Conservation (phyloP, 1,139 yeast species). For the Geotrichum siamense region DNA sequence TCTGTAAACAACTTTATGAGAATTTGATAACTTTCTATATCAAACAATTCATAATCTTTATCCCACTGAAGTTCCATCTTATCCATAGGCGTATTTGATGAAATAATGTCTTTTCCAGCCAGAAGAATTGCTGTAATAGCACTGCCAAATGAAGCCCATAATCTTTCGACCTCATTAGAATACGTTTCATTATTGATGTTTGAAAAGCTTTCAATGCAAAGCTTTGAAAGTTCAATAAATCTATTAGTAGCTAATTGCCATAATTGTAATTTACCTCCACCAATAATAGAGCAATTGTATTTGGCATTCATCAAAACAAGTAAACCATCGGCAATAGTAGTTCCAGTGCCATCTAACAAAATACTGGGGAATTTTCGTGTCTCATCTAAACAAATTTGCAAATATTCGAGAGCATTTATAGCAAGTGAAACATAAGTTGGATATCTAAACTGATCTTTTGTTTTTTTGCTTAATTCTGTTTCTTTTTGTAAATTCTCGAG, state of each 20-base stretch:
- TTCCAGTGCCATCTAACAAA: conserved; percentile 42
- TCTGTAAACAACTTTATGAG: conserved; percentile 34
- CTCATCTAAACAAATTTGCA: conserved; percentile 37
- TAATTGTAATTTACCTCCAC: conserved; percentile 23
- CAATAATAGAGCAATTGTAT: conserved; percentile 19
- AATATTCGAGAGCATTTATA: conserved; percentile 41
- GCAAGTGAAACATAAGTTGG: conserved; percentile 68
- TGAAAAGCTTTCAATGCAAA: conserved; percentile 17
- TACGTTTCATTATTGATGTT: conserved; percentile 18
- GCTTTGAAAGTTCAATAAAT: conserved; percentile 22
- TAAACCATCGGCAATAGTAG: conserved; percentile 26
- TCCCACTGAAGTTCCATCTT: conserved; percentile 17
- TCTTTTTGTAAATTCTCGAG: conserved; percentile 32
- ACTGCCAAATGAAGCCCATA: conserved; percentile 42
- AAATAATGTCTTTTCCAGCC: conserved; percentile 12
- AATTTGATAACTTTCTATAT: conserved; percentile 42
- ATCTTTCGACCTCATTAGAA: conserved; percentile 22
- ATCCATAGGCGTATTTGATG: conserved; percentile 19
- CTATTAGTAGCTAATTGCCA: conserved; percentile 31
- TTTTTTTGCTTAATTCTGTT: neutral
- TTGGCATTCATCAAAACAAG: conserved; percentile 23
- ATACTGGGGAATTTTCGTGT: conserved; percentile 32
- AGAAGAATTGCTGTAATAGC: conserved; percentile 41
- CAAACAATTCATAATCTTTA: conserved; percentile 42
- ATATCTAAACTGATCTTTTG: conserved; percentile 10